phyloP scores from a whole-genome alignment of 192 early-diverging fungal species.

The Backusella macrospora region DNA sequence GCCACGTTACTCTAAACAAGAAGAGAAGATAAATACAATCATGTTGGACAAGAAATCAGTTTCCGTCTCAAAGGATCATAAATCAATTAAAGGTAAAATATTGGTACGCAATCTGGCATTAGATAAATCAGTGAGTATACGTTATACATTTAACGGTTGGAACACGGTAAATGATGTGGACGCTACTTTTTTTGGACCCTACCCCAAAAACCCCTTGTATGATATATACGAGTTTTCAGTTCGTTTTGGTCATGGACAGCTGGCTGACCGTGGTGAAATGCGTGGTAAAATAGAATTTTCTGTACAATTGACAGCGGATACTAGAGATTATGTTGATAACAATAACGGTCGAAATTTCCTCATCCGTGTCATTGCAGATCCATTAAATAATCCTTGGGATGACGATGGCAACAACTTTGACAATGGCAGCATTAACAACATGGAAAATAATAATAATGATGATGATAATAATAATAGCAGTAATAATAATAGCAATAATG shows the following conservation, averaged over 20 bases:
- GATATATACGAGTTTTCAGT: conserved; percentile 69
- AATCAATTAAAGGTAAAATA: conserved; percentile 60
- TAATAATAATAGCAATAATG: neutral
- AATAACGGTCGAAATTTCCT: conserved; percentile 84
- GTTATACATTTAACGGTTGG: conserved; percentile 89
- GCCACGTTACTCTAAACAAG: conserved; percentile 11
- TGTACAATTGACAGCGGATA: conserved; percentile 68
- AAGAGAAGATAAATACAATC: neutral
- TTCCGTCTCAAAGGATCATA: conserved; percentile 32
- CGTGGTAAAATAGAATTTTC: conserved; percentile 59
- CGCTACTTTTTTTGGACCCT: conserved; percentile 62
- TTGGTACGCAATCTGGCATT: conserved; percentile 86
- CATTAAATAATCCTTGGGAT: neutral
- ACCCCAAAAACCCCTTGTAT: conserved; percentile 41
- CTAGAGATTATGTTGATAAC: conserved; percentile 85
- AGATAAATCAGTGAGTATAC: conserved; percentile 76
- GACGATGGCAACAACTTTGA: neutral
- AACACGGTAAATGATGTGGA: conserved; percentile 61
- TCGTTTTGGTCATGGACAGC: conserved; percentile 13
- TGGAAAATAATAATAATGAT: neutral
- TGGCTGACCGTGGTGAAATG: conserved; percentile 24
- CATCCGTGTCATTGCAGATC: conserved; percentile 36
- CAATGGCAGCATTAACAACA: neutral
- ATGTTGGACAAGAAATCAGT: conserved; percentile 14
- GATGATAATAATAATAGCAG: neutral